phyloP scores from a whole-genome alignment of 2,329 filamentous ascomycete species.

The Ophiocordyceps camponoti-leonardi region DNA sequence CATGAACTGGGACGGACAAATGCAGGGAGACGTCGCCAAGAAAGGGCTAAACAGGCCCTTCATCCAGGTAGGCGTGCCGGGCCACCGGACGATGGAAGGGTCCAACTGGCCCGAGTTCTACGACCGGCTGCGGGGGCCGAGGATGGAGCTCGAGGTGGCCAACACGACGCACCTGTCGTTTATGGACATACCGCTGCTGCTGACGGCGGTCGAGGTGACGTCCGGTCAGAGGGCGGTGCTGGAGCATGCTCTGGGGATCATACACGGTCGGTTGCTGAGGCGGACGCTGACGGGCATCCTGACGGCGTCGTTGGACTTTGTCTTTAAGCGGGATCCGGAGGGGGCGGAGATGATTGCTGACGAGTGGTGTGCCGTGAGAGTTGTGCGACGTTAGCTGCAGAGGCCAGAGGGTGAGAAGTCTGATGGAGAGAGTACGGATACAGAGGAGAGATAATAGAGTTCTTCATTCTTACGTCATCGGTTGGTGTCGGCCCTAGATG shows the following conservation, averaged over 20 bases:
- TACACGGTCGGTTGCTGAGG: not conserved
- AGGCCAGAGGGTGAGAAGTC: too few relatives aligned
- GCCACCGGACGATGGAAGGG: constrained; percentile 6
- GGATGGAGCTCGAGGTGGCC: constrained; percentile 4
- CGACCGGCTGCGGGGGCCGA: constrained; percentile 2
- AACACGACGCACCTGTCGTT: constrained; percentile 7
- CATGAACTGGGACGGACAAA: constrained; percentile 18
- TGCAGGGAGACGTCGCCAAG: constrained; percentile 7
- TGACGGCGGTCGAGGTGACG: not conserved
- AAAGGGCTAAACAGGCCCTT: constrained; percentile 8
- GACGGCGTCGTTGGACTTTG: not conserved
- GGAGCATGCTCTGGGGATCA: not conserved
- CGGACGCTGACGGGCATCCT: not conserved
- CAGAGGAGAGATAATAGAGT: too few relatives aligned
- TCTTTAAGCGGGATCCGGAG: not conserved
- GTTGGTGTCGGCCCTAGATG: too few relatives aligned
- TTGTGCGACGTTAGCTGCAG: not conserved
- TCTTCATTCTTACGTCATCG: too few relatives aligned
- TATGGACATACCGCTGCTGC: constrained; percentile 4
- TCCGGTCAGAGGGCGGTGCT: not conserved
- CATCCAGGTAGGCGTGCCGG: constrained; percentile 3
- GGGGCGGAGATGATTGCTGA: not conserved
- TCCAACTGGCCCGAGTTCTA: constrained; percentile 5
- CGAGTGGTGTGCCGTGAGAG: not conserved
- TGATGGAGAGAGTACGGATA: too few relatives aligned